Evolutionary conservation across 2,329 filamentous ascomycete genomes (phyloP), one percentile per base, ranked within the genome.

Genomic region (Ophiocordyceps camponoti-floridani): DNA sequence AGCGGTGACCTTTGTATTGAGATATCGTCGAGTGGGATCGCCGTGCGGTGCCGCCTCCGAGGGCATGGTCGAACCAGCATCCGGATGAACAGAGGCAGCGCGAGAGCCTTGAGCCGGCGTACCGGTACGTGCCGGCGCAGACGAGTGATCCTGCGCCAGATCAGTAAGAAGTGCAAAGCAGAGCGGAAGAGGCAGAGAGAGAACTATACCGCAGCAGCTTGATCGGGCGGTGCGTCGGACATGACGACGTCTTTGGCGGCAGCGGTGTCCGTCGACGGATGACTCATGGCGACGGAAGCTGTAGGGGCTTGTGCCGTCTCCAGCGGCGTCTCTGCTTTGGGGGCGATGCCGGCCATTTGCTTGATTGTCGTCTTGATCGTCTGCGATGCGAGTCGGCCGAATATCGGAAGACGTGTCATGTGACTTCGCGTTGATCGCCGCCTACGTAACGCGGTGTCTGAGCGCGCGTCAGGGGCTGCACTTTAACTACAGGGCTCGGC

Each of bases 1-100:
- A 1, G 74, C 74, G 0, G 80, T 82, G 38, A 87, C 72, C 53
- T 78, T 83, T 43, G 71, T 69, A 55, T 86, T 86, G 52, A 87
- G 61, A 57, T 85, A 87, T 53, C 75, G 72, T 41, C 82, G 72
- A 5, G 77, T 76, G 1, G 79, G 76, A 19, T 81, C 82, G 42
- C 82, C 81, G 54, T 84, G 78, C 1, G 70, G 61, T 1, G 73
- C 68, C 13, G 77, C 70, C 54, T 80, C 72, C 12, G 69, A 61
- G 1, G 77, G 77, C 58, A 80, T 70, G n/a, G 64, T 61, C 51
- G 66, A 67, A 26, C 61, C 59, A 4, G 66, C 51, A 48, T 78
- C 74, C 4, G 74, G 73, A 47, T 76, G 72, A 42, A 65, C 69
- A 28, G 74, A 78, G 8, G 70, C 65, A 10, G 75, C 72, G 51